Percentiles rank a stretch among this genome's conserved stretches.
Evolutionary conservation across 163 green algal species (phyloP).

Genomic region (Chlorella variabilis): DNA sequence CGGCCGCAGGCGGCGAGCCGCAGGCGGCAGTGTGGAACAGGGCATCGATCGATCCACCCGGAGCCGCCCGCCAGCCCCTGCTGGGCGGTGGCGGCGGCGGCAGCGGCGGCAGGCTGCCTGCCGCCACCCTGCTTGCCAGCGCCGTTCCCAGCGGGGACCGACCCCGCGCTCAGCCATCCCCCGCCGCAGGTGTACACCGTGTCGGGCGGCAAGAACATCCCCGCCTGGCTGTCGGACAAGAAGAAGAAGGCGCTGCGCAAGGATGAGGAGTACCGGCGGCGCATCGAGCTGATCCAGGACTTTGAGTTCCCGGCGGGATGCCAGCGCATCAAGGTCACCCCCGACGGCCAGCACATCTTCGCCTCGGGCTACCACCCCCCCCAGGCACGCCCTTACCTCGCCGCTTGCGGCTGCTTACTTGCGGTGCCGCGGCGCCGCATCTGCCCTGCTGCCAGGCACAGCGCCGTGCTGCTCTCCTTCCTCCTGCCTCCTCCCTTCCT

Average conservation of each 20-base stretch:
- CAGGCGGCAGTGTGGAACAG: too few relatives aligned
- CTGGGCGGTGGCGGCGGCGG: too few relatives aligned
- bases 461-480: background rate
- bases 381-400: too few relatives aligned
- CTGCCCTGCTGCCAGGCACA: too few relatives aligned
- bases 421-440: too few relatives aligned
- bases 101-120: too few relatives aligned
- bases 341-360: constrained; percentile 92
- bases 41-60: too few relatives aligned
- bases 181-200: constrained; percentile 92
- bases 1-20: background rate
- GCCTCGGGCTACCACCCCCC: constrained; percentile 91
- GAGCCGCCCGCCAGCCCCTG: too few relatives aligned
- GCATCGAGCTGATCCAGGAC: constrained; percentile 75
- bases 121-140: too few relatives aligned
- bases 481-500: background rate
- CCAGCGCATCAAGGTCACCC: constrained; percentile 86
- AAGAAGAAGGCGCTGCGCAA: constrained; percentile 82
- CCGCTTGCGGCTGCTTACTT: background rate
- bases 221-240: constrained; percentile 90
- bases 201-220: constrained; percentile 85
- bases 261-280: constrained; percentile 81
- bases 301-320: constrained; percentile 90
- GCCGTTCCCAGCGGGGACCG: too few relatives aligned
- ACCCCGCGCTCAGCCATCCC: background rate